Evolutionary conservation across 75 land plant species (phyloP).

Genomic region (Pinus tabuliformis): DNA sequence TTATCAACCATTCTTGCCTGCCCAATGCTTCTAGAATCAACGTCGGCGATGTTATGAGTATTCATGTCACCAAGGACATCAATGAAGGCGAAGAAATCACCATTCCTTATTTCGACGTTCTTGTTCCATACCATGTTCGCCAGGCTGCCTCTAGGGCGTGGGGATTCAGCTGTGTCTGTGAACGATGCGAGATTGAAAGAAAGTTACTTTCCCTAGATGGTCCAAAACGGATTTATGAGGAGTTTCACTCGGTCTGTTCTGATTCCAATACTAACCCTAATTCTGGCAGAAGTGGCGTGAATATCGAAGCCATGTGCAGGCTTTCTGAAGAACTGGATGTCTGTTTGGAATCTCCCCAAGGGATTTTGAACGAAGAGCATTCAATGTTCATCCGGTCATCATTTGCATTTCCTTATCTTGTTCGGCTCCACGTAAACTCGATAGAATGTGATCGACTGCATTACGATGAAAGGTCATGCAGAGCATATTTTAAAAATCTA

Average conservation of each 20-base stretch:
- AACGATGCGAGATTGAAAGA: constrained; percentile 49
- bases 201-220: background rate
- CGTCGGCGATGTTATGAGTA: background rate
- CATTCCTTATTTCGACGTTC: constrained; percentile 13
- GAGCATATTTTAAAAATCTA: background rate
- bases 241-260: background rate
- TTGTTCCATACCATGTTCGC: background rate
- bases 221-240: background rate
- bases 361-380: background rate
- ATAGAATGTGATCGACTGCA: background rate
- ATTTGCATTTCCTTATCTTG: background rate
- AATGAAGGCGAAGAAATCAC: constrained; percentile 11
- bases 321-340: background rate
- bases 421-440: background rate
- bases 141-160: background rate
- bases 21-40: constrained; percentile 7
- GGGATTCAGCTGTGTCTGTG: constrained; percentile 20
- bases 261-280: too few species aligned
- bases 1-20: constrained; percentile 11
- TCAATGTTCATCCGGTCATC: background rate
- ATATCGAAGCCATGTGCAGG: background rate
- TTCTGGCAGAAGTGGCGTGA: background rate
- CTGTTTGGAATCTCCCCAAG: background rate
- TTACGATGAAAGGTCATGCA: too few species aligned
- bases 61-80: constrained; percentile 3